Evolutionary conservation across 441 rosid species (phyloP).

Genomic region (Pelargonium citronellum): DNA sequence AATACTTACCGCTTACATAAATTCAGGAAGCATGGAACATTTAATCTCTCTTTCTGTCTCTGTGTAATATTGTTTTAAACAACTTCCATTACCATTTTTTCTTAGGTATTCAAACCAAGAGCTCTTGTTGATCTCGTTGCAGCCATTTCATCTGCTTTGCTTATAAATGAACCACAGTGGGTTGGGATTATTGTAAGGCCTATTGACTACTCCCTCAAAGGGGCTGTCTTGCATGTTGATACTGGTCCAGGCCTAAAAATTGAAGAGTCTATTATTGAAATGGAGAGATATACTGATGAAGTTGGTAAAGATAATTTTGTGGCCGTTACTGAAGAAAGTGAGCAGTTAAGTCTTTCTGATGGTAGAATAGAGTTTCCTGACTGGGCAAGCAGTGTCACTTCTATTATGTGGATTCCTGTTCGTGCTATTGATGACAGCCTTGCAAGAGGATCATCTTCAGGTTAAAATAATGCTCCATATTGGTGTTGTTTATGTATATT

Average conservation of each 20-base stretch:
- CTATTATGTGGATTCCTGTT: conserved; percentile 86
- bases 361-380: conserved; percentile 77
- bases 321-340: conserved; percentile 40
- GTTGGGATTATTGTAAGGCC: conserved; percentile 77
- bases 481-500: conserved; percentile 16
- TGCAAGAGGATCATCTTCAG: conserved; percentile 89
- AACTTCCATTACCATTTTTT: conserved; percentile 26
- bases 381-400: conserved; percentile 76
- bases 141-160: conserved; percentile 78
- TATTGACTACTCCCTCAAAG: conserved; percentile 72
- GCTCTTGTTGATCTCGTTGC: conserved; percentile 93
- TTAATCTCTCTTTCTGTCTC: not conserved
- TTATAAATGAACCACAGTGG: conserved; percentile 93
- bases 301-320: conserved; percentile 24
- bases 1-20: conserved; percentile 14
- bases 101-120: conserved; percentile 86
- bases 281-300: conserved; percentile 49
- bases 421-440: conserved; percentile 67
- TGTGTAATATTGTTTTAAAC: conserved; percentile 17
- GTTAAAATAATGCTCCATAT: conserved; percentile 33
- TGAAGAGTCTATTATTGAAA: conserved; percentile 78
- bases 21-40: not conserved
- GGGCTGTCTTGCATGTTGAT: conserved; percentile 80
- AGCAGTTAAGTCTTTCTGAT: conserved; percentile 51
- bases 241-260: conserved; percentile 92